phyloP scores from a whole-genome alignment of 177 flowering plant species.

The Telopea speciosissima region DNA sequence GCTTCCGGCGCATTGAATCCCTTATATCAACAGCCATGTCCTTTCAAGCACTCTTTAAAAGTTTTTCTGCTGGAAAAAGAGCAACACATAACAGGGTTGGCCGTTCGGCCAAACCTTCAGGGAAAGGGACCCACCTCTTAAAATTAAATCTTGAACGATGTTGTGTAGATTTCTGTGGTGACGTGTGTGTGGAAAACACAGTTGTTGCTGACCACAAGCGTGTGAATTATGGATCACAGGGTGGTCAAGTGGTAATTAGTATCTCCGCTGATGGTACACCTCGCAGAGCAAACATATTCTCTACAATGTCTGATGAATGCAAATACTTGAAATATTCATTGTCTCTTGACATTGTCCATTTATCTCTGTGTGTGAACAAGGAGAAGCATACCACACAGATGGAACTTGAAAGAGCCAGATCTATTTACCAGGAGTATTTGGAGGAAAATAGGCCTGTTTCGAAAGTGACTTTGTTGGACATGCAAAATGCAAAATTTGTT shows the following conservation, averaged over 20 bases:
- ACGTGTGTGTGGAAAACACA: slow-evolving; percentile 65
- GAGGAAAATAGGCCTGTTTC: slow-evolving; percentile 41
- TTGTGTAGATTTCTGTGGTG: slow-evolving; percentile 61
- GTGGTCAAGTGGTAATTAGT: slow-evolving; percentile 65
- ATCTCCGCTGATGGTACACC: slow-evolving; percentile 84
- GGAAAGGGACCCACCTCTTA: slow-evolving; percentile 64
- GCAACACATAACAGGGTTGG: slow-evolving; percentile 32
- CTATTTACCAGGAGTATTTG: slow-evolving; percentile 61
- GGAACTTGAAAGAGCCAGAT: slow-evolving; percentile 89
- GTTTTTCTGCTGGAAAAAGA: slow-evolving; percentile 43
- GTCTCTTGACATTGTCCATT: slow-evolving; percentile 77
- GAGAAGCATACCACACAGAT: slow-evolving; percentile 76
- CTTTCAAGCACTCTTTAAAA: slow-evolving; percentile 61
- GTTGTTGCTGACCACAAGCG: slow-evolving; percentile 81
- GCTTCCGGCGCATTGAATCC: slow-evolving; percentile 76
- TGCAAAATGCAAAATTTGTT: slow-evolving; percentile 94
- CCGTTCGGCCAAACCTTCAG: slow-evolving; percentile 50
- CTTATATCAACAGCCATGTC: slow-evolving; percentile 62
- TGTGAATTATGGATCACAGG: slow-evolving; percentile 96
- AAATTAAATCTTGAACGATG: slow-evolving; percentile 84
- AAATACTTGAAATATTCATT: slow-evolving; percentile 53
- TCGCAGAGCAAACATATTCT: slow-evolving; percentile 61
- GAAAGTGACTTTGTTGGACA: slow-evolving; percentile 70
- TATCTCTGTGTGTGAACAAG: slow-evolving; percentile 69
- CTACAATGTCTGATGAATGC: slow-evolving; percentile 45